Evolutionary conservation across 202 grass and related monocot species (phyloP).

Genomic region (Carex arenaria): DNA sequence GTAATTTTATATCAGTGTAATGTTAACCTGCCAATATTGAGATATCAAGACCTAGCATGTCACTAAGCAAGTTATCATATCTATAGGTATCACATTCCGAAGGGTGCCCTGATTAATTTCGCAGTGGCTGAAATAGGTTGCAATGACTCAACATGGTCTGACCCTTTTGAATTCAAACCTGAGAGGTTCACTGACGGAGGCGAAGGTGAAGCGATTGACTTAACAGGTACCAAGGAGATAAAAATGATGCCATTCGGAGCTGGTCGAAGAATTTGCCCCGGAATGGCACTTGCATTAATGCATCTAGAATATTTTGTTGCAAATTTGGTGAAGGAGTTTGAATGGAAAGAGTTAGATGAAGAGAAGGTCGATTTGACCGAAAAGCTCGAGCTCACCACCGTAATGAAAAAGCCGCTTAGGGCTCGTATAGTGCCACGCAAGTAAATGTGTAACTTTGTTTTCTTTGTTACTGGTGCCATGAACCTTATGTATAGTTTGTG

Average conservation of each 20-base stretch:
- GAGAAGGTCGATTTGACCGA: conserved; percentile 61
- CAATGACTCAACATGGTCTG: conserved; percentile 48
- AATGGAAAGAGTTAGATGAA: conserved; percentile 43
- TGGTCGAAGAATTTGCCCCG: conserved; percentile 66
- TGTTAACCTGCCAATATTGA: neutral
- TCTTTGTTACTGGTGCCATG: neutral
- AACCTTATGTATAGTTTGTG: neutral
- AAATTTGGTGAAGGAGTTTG: conserved; percentile 56
- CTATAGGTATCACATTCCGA: conserved; percentile 46
- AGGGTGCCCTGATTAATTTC: conserved; percentile 42
- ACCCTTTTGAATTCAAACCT: conserved; percentile 49
- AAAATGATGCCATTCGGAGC: conserved; percentile 95
- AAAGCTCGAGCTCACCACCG: conserved; percentile 50
- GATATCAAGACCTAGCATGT: neutral
- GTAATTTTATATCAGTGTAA: neutral
- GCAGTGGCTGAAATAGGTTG: conserved; percentile 40
- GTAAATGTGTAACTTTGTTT: neutral
- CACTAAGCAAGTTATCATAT: neutral
- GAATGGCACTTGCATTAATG: conserved; percentile 59
- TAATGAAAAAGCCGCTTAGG: conserved; percentile 62
- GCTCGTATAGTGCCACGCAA: conserved; percentile 30
- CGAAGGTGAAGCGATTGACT: conserved; percentile 58
- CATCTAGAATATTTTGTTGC: conserved; percentile 79
- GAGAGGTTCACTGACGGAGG: conserved; percentile 61
- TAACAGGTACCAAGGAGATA: conserved; percentile 72